These are phyloP conservation scores for Iris pallida DNA, from an alignment of 116 monocot genomes.

Conservation along the genomic window DNA sequence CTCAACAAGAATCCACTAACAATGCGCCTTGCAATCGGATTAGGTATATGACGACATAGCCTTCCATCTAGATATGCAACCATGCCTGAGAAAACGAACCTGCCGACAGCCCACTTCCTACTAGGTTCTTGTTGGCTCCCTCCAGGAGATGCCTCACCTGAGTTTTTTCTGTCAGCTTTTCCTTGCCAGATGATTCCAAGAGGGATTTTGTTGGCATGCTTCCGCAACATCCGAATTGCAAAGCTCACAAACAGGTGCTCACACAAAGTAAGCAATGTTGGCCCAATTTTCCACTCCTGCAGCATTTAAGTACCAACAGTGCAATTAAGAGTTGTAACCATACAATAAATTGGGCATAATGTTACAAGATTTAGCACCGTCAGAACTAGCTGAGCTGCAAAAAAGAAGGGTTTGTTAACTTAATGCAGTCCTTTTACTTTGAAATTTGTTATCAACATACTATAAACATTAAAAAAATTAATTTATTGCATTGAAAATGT, in stretches of 20 bases:
- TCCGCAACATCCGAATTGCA: slow-evolving; percentile 52
- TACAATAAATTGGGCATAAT: not conserved
- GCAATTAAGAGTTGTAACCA: not conserved
- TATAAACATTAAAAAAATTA: too few species aligned
- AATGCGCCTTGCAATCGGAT: slow-evolving; percentile 68
- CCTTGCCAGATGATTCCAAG: slow-evolving; percentile 24
- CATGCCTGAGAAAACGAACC: slow-evolving; percentile 64
- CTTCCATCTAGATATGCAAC: slow-evolving; percentile 81
- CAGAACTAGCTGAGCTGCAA: too few species aligned
- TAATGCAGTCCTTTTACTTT: too few species aligned
- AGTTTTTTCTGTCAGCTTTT: slow-evolving; percentile 3
- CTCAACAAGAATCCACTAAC: slow-evolving; percentile 87
- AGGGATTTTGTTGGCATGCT: slow-evolving; percentile 40
- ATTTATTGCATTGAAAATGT: too few species aligned
- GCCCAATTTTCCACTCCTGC: slow-evolving; percentile 84
- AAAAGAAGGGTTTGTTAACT: too few species aligned
- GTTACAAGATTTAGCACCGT: too few species aligned
- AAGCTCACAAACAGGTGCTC: slow-evolving; percentile 91
- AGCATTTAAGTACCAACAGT: slow-evolving; percentile 10
- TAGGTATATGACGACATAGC: slow-evolving; percentile 78
- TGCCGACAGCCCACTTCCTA: slow-evolving; percentile 53
- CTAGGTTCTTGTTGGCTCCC: slow-evolving; percentile 10
- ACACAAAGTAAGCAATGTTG: slow-evolving; percentile 68
- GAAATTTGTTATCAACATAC: too few species aligned
- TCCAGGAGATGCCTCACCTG: slow-evolving; percentile 5